Evolutionary conservation across 2,329 filamentous ascomycete genomes (phyloP).

Genomic region (Ophiobolus disseminans): DNA sequence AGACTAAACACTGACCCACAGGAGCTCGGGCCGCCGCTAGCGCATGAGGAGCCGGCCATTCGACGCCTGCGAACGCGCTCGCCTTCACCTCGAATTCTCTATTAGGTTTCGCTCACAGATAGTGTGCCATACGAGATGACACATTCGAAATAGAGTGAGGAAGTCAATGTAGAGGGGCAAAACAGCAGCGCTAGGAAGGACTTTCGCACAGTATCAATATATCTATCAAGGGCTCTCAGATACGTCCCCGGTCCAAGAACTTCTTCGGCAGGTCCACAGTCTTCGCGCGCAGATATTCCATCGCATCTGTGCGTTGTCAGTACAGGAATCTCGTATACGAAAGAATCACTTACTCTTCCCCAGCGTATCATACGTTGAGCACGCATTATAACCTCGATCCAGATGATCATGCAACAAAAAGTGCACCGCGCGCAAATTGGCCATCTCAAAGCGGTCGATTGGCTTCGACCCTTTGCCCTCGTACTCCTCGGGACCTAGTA

Average conservation of each 20-base stretch:
- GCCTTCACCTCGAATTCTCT: too few species aligned
- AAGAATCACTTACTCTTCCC: slow-evolving; percentile 16
- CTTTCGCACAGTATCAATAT: too few species aligned
- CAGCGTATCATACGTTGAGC: slow-evolving; percentile 22
- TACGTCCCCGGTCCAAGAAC: slow-evolving; percentile 20
- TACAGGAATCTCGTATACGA: not conserved
- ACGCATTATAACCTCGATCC: slow-evolving; percentile 25
- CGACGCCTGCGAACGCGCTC: too few species aligned
- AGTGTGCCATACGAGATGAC: too few species aligned
- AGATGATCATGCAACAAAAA: slow-evolving; percentile 38
- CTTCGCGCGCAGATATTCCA: slow-evolving; percentile 29
- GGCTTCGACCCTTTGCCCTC: slow-evolving; percentile 17
- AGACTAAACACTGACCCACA: too few species aligned
- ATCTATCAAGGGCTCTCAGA: too few species aligned
- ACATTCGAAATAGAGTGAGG: too few species aligned
- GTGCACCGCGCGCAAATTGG: slow-evolving; percentile 22
- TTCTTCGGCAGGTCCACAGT: slow-evolving; percentile 23
- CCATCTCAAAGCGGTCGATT: slow-evolving; percentile 26
- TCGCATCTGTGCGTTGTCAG: slow-evolving; percentile 13
- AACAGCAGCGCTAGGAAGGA: too few species aligned
- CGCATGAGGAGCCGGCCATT: too few species aligned
- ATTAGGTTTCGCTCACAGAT: too few species aligned
- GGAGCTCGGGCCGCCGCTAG: too few species aligned
- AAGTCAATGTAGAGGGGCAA: too few species aligned
- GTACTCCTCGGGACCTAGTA: slow-evolving; percentile 30